phyloP scores from a whole-genome alignment of 148 eudicot genomes.

The Rhododendron ovatum region DNA sequence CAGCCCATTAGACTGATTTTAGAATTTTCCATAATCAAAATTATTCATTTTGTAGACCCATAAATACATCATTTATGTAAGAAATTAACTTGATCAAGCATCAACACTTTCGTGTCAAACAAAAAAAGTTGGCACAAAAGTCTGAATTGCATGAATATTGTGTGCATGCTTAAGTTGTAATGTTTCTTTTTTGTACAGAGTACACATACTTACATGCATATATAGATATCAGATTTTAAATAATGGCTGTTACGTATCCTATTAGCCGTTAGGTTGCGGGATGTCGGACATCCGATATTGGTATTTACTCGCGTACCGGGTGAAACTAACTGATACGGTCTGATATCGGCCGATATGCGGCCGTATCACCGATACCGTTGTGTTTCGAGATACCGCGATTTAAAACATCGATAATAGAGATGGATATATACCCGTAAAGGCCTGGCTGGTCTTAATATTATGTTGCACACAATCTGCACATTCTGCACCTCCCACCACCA shows the following conservation, averaged over 20 bases:
- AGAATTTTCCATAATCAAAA: no score
- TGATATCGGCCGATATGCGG: not conserved
- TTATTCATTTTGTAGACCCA: not conserved
- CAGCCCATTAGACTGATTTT: no score
- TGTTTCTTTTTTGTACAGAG: no score
- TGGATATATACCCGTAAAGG: conserved; percentile 19
- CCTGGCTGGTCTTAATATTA: conserved; percentile 20
- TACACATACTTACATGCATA: not conserved
- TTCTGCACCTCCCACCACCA: conserved; percentile 28
- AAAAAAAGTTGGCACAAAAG: not conserved
- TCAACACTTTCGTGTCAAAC: not conserved
- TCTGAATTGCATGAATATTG: not conserved
- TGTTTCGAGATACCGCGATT: no score
- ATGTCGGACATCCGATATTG: not conserved
- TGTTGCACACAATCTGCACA: conserved; percentile 26
- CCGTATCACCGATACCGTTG: not conserved
- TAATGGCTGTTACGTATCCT: not conserved
- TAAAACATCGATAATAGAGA: not conserved
- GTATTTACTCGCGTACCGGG: no score
- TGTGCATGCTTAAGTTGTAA: not conserved
- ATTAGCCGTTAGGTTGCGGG: no score
- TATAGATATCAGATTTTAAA: not conserved
- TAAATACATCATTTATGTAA: no score
- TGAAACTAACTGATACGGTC: no score
- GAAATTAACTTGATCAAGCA: not conserved